Conservation (phyloP, 768 basidiomycete genomes). For the Pleurotus ostreatus region DNA sequence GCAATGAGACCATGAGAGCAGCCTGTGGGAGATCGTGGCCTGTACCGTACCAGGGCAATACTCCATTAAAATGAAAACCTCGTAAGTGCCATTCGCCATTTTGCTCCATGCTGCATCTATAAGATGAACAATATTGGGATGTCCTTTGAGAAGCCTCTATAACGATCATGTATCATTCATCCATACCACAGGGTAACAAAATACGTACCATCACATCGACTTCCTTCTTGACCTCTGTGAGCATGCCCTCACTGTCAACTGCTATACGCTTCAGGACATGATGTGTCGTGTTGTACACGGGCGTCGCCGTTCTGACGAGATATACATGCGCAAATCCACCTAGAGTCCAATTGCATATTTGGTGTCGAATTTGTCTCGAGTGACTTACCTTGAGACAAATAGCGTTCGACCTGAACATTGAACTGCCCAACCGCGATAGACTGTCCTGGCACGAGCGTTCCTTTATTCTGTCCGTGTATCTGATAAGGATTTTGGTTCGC, state of each 20-base stretch:
- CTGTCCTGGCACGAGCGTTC: slow-evolving; percentile 77
- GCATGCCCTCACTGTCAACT: slow-evolving; percentile 83
- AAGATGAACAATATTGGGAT: slow-evolving; percentile 93
- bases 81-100: slow-evolving; percentile 78
- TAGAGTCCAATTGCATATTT: slow-evolving; percentile 26
- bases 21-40: slow-evolving; percentile 7
- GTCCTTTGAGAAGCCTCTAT: slow-evolving; percentile 86
- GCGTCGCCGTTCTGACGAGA: slow-evolving; percentile 80
- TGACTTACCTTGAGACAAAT: slow-evolving; percentile 85
- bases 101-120: slow-evolving; percentile 93
- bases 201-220: slow-evolving; percentile 93
- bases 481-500: slow-evolving; percentile 48
- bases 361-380: slow-evolving; percentile 8
- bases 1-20: slow-evolving; percentile 12
- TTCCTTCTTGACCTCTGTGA: slow-evolving; percentile 93
- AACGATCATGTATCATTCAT: slow-evolving; percentile 16
- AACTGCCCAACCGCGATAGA: slow-evolving; percentile 87
- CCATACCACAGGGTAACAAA: slow-evolving; percentile 4
- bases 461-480: slow-evolving; percentile 53
- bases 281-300: slow-evolving; percentile 87
- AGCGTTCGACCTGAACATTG: slow-evolving; percentile 88
- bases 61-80: slow-evolving; percentile 99
- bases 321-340: slow-evolving; percentile 99
- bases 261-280: slow-evolving; percentile 98
- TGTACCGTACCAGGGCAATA: slow-evolving; percentile 75